A percentile compares a stretch with the other conserved stretches of the same genome.
Conservation (phyloP, 179 eudicot species). For the Silene noctiflora region DNA sequence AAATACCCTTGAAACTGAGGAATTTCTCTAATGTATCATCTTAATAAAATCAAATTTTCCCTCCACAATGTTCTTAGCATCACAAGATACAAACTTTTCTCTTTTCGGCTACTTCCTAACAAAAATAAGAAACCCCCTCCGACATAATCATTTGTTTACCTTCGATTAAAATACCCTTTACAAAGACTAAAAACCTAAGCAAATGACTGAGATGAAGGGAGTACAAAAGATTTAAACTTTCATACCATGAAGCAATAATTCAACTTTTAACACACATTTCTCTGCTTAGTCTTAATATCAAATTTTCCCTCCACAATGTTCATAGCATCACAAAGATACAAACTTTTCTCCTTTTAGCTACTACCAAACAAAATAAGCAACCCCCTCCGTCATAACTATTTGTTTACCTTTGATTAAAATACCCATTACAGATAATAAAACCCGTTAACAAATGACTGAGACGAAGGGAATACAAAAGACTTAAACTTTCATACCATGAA, state of each 20-base stretch:
- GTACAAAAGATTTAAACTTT: conserved; percentile 3
- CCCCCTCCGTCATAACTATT: background rate
- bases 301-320: conserved; percentile 6
- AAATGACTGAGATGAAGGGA: no score
- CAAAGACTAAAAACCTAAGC: no score
- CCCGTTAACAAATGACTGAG: no score
- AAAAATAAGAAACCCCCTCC: background rate
- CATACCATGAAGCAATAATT: background rate
- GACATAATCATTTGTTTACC: no score
- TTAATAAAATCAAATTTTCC: background rate
- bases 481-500: background rate
- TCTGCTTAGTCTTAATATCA: background rate
- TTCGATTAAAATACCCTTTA: no score
- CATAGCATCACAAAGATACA: conserved; percentile 7
- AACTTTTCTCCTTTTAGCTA: background rate
- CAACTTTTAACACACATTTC: background rate
- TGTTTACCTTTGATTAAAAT: no score
- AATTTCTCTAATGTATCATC: background rate
- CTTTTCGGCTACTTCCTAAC: background rate
- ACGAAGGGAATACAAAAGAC: background rate
- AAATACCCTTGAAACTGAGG: conserved; percentile 2
- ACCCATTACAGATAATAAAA: no score
- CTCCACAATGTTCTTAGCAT: conserved; percentile 4
- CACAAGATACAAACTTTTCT: conserved; percentile 6
- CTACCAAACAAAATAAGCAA: background rate